phyloP scores from a whole-genome alignment of 1,284 basidiomycete species.

The Peniophora sp. region DNA sequence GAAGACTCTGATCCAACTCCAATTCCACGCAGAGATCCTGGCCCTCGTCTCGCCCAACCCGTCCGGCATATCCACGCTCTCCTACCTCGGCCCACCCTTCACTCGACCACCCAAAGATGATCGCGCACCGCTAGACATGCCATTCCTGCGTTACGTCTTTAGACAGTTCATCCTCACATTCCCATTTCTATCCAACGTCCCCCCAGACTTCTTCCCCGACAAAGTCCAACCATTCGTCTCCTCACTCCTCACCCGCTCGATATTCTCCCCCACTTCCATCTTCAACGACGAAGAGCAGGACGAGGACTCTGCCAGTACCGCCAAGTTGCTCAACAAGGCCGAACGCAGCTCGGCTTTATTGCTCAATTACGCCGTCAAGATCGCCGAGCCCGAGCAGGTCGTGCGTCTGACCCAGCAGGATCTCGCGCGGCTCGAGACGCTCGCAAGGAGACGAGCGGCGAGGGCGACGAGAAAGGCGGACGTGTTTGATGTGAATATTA shows the following conservation, averaged over 20 bases:
- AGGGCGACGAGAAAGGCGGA: constrained; percentile 36
- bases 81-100: constrained; percentile 84
- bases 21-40: constrained; percentile 73
- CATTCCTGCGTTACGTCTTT: constrained; percentile 84
- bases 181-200: constrained; percentile 84
- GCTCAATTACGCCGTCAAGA: constrained; percentile 73
- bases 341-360: constrained; percentile 83
- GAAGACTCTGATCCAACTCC: constrained; percentile 85
- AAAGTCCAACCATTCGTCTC: constrained; percentile 91
- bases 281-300: constrained; percentile 53
- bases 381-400: constrained; percentile 78
- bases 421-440: constrained; percentile 64
- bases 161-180: constrained; percentile 89
- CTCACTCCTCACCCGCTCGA: constrained; percentile 71
- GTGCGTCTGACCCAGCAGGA: constrained; percentile 80
- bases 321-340: constrained; percentile 54
- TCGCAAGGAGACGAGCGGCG: constrained; percentile 55
- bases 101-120: constrained; percentile 59
- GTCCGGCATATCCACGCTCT: constrained; percentile 65
- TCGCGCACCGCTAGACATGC: constrained; percentile 58
- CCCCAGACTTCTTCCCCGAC: constrained; percentile 82
- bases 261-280: constrained; percentile 50
- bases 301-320: constrained; percentile 37
- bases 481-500: constrained; percentile 83
- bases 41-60: constrained; percentile 52